Evolutionary conservation across 768 basidiomycete genomes (phyloP).

Genomic region (Lanmaoa pseudosensibilis): DNA sequence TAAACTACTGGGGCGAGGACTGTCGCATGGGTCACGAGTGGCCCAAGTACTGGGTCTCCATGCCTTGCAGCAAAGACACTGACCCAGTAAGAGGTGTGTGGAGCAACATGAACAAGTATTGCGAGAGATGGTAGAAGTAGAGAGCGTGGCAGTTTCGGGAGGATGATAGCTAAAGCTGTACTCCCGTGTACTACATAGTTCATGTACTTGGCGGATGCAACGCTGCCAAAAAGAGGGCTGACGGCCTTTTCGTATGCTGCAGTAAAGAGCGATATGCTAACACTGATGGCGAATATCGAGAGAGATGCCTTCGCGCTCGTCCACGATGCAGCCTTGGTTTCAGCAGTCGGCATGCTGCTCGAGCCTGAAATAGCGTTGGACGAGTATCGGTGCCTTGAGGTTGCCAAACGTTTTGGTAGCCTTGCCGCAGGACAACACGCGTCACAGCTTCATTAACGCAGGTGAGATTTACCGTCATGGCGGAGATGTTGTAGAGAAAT

Average conservation of each 20-base stretch:
- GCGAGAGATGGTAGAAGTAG: constrained; percentile 36
- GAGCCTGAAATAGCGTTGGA: not conserved
- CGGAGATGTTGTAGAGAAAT: not conserved
- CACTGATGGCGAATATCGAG: constrained; percentile 28
- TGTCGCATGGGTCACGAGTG: constrained; percentile 54
- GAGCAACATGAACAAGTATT: constrained; percentile 45
- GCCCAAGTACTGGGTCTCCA: constrained; percentile 53
- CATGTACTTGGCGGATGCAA: constrained; percentile 53
- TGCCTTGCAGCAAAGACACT: constrained; percentile 57
- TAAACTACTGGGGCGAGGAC: constrained; percentile 60
- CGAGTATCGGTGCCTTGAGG: not conserved
- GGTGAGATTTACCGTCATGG: not conserved
- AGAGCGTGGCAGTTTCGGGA: constrained; percentile 30
- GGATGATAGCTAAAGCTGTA: constrained; percentile 35
- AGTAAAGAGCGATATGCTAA: constrained; percentile 53
- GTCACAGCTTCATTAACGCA: not conserved
- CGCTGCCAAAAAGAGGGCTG: constrained; percentile 67
- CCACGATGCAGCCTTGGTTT: constrained; percentile 9
- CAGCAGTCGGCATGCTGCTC: constrained; percentile 6
- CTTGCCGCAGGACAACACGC: not conserved
- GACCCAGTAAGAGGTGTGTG: constrained; percentile 68
- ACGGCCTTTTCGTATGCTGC: constrained; percentile 64
- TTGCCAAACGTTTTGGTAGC: not conserved
- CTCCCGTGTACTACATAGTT: constrained; percentile 39
- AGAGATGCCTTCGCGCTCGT: constrained; percentile 18